Conservation (phyloP, 2,329 filamentous ascomycete species). For the Aspergillus unguis region DNA sequence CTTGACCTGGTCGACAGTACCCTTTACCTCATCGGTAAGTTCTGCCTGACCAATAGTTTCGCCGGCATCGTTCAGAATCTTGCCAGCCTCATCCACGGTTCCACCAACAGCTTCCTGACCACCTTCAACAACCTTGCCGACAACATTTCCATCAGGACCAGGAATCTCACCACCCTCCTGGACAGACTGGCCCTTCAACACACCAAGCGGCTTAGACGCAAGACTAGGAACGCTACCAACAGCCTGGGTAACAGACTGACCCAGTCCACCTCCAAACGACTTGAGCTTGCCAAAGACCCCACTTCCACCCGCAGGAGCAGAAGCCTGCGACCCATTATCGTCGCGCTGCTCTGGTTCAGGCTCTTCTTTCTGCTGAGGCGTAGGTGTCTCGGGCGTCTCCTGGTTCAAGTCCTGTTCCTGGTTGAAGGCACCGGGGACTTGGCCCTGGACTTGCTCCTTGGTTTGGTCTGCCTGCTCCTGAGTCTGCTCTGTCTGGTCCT, state of each 20-base stretch:
- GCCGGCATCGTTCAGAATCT: slow-evolving; percentile 32
- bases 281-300: slow-evolving; percentile 7
- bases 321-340: slow-evolving; percentile 1
- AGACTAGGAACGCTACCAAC: slow-evolving; percentile 2
- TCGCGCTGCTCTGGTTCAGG: slow-evolving; percentile 4
- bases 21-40: slow-evolving; percentile 21
- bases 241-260: neutral
- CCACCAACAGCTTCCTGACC: slow-evolving; percentile 2
- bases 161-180: slow-evolving; percentile 1
- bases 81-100: slow-evolving; percentile 37
- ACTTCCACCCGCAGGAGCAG: neutral
- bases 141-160: slow-evolving; percentile 2
- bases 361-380: neutral
- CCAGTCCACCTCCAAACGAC: slow-evolving; percentile 3
- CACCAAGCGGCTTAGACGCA: slow-evolving; percentile 1
- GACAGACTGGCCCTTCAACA: slow-evolving; percentile 1
- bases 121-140: slow-evolving; percentile 2
- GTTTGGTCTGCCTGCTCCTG: neutral
- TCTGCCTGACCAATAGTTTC: slow-evolving; percentile 39
- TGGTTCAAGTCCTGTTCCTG: neutral
- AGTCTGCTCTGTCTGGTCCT: neutral
- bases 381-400: neutral
- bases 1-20: slow-evolving; percentile 11
- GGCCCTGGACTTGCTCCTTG: neutral
- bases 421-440: neutral